Conservation (phyloP, 2,329 filamentous ascomycete species). For the Aspergillus floridensis region DNA sequence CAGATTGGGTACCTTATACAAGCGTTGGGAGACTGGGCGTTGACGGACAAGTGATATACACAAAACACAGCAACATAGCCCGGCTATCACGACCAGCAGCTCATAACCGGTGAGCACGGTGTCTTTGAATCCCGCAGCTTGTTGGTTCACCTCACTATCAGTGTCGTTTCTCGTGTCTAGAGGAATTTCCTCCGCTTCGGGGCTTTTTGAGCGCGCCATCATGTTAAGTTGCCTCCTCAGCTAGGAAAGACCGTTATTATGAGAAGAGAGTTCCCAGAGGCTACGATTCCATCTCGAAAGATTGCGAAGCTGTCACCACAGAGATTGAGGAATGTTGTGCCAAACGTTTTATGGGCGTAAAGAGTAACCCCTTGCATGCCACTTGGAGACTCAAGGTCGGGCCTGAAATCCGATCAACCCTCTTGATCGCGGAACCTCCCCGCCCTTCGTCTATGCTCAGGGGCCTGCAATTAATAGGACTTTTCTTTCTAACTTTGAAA, state of each 20-base stretch:
- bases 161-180: not conserved
- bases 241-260: not conserved
- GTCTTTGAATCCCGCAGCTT: not conserved
- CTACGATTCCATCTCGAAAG: not conserved
- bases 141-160: not conserved
- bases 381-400: no score
- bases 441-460: no score
- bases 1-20: not conserved
- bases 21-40: not conserved
- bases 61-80: not conserved
- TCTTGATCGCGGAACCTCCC: no score
- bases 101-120: not conserved
- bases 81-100: not conserved
- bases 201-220: not conserved
- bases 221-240: not conserved
- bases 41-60: not conserved
- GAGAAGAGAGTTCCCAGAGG: no score
- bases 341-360: not conserved
- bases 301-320: not conserved
- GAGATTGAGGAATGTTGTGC: not conserved
- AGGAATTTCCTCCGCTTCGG: not conserved
- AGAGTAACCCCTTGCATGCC: not conserved
- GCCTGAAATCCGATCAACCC: no score
- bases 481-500: no score
- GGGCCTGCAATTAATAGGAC: no score